phyloP scores from a whole-genome alignment of 805 yeast species.

The Yamadazyma sp. region DNA sequence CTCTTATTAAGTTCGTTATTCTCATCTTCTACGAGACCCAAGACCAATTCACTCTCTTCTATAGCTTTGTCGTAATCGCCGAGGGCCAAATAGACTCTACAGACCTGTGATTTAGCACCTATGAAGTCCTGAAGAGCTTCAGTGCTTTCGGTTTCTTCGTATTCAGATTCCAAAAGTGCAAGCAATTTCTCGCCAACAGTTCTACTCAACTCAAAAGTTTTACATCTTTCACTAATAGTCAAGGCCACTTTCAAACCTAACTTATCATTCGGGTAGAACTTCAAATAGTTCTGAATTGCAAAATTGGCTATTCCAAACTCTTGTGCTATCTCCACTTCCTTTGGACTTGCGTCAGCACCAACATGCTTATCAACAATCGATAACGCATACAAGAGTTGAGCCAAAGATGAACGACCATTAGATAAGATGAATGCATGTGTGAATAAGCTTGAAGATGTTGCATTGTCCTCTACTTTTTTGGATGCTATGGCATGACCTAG shows the following conservation, averaged over 20 bases:
- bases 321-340: conserved; percentile 60
- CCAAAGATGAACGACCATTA: conserved; percentile 66
- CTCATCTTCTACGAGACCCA: conserved; percentile 51
- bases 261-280: conserved; percentile 57
- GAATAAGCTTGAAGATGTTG: conserved; percentile 56
- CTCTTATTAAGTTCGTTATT: conserved; percentile 24
- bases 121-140: conserved; percentile 51
- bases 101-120: conserved; percentile 63
- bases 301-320: conserved; percentile 64
- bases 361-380: conserved; percentile 49
- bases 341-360: conserved; percentile 30
- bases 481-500: conserved; percentile 75
- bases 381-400: conserved; percentile 71
- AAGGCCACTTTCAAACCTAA: conserved; percentile 57
- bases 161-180: conserved; percentile 49
- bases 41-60: conserved; percentile 56
- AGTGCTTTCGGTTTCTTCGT: conserved; percentile 55
- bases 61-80: conserved; percentile 57
- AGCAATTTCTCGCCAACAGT: conserved; percentile 48
- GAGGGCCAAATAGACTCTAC: conserved; percentile 68
- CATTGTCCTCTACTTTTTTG: conserved; percentile 47
- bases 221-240: conserved; percentile 66
- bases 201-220: conserved; percentile 56
- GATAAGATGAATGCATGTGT: conserved; percentile 80
- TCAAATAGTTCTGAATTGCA: conserved; percentile 66